Evolutionary conservation across 2,329 filamentous ascomycete species (phyloP).

Genomic region (Scedosporium apiospermum): DNA sequence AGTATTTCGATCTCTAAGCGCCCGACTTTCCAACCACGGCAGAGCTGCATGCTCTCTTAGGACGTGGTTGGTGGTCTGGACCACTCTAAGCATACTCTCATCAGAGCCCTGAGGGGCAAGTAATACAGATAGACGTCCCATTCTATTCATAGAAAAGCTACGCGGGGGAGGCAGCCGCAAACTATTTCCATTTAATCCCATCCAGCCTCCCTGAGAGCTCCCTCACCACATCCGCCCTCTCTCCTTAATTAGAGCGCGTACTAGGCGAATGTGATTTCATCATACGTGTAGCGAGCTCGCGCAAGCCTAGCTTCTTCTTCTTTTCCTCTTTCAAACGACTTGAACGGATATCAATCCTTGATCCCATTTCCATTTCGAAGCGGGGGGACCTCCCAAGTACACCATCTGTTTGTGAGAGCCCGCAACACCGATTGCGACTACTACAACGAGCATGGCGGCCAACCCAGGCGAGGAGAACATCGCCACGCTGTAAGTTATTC

Average conservation of each 20-base stretch:
- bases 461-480: conserved; percentile 40
- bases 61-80: no score
- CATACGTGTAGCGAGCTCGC: no score
- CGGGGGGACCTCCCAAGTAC: not conserved
- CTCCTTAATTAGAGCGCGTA: no score
- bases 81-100: no score
- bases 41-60: not conserved
- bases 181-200: not conserved
- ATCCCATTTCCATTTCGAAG: not conserved
- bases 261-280: no score
- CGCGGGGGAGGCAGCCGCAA: not conserved
- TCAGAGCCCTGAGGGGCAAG: not conserved
- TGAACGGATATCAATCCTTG: not conserved
- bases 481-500: conserved; percentile 36
- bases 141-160: not conserved
- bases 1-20: not conserved
- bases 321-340: no score
- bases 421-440: not conserved
- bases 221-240: no score
- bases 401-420: not conserved
- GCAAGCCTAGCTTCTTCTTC: no score
- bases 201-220: no score
- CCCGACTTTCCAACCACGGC: not conserved
- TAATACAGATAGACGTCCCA: not conserved
- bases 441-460: conserved; percentile 28